These are phyloP conservation scores for Oryza coarctata DNA, from an alignment of 176 grass and related monocot species.

Conservation along the genomic window DNA sequence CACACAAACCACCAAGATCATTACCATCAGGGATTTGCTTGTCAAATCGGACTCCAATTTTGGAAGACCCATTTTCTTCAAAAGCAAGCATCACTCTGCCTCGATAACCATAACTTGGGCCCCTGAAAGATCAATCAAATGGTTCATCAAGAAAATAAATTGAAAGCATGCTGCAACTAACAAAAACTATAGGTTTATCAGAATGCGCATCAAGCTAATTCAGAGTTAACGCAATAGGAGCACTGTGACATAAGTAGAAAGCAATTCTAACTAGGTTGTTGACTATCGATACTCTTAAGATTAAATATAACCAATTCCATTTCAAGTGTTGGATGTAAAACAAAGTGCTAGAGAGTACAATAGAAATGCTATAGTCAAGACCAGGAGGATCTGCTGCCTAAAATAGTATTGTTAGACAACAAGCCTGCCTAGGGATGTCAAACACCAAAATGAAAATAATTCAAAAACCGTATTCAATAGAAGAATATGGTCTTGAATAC, in stretches of 20 bases:
- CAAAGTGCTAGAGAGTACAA: background rate
- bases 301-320: background rate
- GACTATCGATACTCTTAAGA: background rate
- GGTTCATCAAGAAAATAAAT: slow-evolving; percentile 6
- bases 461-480: too few species aligned
- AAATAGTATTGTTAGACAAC: background rate
- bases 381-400: background rate
- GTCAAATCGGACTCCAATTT: slow-evolving; percentile 96
- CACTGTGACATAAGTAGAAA: background rate
- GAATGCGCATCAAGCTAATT: slow-evolving; percentile 12
- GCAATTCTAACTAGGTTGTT: slow-evolving; percentile 16
- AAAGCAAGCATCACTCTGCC: slow-evolving; percentile 95
- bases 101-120: slow-evolving; percentile 81
- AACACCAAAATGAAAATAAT: too few species aligned
- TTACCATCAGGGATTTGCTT: slow-evolving; percentile 94
- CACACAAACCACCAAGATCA: slow-evolving; percentile 96
- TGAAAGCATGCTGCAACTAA: background rate
- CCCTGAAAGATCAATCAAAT: slow-evolving; percentile 51
- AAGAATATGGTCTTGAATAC: too few species aligned
- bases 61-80: slow-evolving; percentile 94
- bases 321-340: slow-evolving; percentile 11
- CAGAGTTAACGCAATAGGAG: background rate
- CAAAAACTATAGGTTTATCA: background rate
- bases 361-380: background rate
- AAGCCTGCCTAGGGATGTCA: background rate